These are phyloP conservation scores for Fusarium concolor DNA, from an alignment of 2,329 filamentous ascomycete species.

Conservation along the genomic window DNA sequence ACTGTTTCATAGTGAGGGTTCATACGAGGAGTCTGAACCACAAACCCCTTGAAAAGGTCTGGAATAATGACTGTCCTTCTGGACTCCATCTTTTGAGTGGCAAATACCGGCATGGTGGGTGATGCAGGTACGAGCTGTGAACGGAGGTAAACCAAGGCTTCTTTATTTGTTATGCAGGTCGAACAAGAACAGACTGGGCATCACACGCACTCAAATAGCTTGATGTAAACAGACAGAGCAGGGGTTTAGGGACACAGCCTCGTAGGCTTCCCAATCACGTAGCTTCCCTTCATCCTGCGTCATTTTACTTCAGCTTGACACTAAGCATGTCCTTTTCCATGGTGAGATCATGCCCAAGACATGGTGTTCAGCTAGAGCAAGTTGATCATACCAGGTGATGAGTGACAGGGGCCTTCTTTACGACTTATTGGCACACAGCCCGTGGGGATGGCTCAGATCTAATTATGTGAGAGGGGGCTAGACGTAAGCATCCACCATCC, in stretches of 20 bases:
- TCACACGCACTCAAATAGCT: not conserved
- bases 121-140: not conserved
- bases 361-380: not conserved
- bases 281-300: not conserved
- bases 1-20: conserved; percentile 13
- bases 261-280: not conserved
- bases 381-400: not conserved
- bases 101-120: not conserved
- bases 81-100: not conserved
- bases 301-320: not conserved
- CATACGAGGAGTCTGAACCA: conserved; percentile 4
- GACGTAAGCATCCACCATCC: not conserved
- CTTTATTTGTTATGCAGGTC: not conserved
- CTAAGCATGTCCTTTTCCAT: not conserved
- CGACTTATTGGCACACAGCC: conserved; percentile 11
- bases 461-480: not conserved
- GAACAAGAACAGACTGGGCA: not conserved
- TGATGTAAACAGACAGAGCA: not conserved
- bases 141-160: no score
- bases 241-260: no score
- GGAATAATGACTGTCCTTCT: conserved; percentile 6
- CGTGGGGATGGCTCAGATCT: conserved; percentile 1
- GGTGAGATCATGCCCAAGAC: not conserved
- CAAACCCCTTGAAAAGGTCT: conserved; percentile 11
- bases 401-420: not conserved